These are phyloP conservation scores for Gracilariopsis chorda DNA, from an alignment of 23 red algal genomes.

Conservation along the genomic window DNA sequence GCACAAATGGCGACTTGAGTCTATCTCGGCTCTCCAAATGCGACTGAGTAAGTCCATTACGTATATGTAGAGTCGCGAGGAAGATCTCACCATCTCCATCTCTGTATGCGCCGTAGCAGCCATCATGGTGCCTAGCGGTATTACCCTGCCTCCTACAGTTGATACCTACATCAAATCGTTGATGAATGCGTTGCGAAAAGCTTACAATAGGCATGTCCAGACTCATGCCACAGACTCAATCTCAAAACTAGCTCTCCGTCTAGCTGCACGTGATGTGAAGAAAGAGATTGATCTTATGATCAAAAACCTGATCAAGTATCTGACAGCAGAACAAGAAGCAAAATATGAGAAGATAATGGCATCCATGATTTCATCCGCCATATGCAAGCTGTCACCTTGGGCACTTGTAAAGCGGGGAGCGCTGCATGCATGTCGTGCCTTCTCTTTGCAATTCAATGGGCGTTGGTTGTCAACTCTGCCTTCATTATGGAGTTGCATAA, in stretches of 20 bases:
- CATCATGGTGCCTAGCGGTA: conserved; percentile 1
- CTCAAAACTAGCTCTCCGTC: conserved; percentile 40
- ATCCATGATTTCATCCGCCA: neutral
- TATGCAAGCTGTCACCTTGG: neutral
- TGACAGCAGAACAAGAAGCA: conserved; percentile 42
- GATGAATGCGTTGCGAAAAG: conserved; percentile 31
- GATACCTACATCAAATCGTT: conserved; percentile 78
- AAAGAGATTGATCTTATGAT: conserved; percentile 57
- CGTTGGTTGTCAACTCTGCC: conserved; percentile 56
- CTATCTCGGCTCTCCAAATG: conserved; percentile 48
- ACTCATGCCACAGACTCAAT: conserved; percentile 33
- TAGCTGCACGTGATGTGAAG: conserved; percentile 36
- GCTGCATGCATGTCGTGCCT: conserved; percentile 32
- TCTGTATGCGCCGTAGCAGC: conserved; percentile 56
- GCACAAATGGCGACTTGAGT: conserved; percentile 40
- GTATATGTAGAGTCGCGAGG: conserved; percentile 20
- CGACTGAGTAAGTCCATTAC: conserved; percentile 64
- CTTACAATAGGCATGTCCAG: conserved; percentile 46
- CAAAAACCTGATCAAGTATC: conserved; percentile 91
- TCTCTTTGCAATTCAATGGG: conserved; percentile 55
- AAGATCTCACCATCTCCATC: conserved; percentile 19
- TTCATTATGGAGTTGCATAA: conserved; percentile 64
- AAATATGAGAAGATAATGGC: conserved; percentile 14
- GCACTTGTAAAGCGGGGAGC: conserved; percentile 25
- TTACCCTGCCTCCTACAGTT: conserved; percentile 57